Evolutionary conservation across 176 grass and related monocot species (phyloP), one percentile per base, ranked within the genome.

Genomic region (Triticum timopheevii): DNA sequence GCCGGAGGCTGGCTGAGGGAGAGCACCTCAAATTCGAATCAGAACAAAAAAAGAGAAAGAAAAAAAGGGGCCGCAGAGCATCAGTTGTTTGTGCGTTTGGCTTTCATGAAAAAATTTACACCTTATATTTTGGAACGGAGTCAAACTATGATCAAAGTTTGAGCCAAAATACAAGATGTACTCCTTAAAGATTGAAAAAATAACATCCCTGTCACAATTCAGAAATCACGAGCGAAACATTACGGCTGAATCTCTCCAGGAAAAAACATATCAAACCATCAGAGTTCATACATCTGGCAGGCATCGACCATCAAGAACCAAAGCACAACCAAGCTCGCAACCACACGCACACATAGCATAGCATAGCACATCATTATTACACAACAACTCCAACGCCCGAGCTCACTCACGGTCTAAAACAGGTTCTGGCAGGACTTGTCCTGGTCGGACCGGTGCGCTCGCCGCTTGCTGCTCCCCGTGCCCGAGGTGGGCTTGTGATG

Each of bases 391-490:
- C 22, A 66, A 80, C 81, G 59, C 12, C 19, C 8, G 25, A 80
- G 61, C 58, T 61, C 38, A 70, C 56, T 20, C 28, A 63, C 23
- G 8, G 71, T 71, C 76, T 68, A 93, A 47, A 87, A 91, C 23
- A 93, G 42, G 69, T 94, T 91, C 22, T 88, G 89, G 30, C 75
- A 61, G 73, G 66, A 61, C 74, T 92, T 94, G 85, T 94, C 89
- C 68, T 93, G 88, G 73, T 91, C 87, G 0, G 92, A 83, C 73
- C 84, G 90, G 63, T 90, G 80, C 84, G 85, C 65, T 77, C 87
- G 86, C 39, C 77, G 70, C 50, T 87, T 87, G 77, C 73, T 89
- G 36, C 16, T 92, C 70, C 71, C 64, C 16, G 65, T 71, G 33
- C 83, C 86, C 15, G 58, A 87, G 77, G 42, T 87, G 77, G 77